Evolutionary conservation across 108 stramenopile genomes (phyloP).

Genomic region (Fragilariopsis cylindrus): DNA sequence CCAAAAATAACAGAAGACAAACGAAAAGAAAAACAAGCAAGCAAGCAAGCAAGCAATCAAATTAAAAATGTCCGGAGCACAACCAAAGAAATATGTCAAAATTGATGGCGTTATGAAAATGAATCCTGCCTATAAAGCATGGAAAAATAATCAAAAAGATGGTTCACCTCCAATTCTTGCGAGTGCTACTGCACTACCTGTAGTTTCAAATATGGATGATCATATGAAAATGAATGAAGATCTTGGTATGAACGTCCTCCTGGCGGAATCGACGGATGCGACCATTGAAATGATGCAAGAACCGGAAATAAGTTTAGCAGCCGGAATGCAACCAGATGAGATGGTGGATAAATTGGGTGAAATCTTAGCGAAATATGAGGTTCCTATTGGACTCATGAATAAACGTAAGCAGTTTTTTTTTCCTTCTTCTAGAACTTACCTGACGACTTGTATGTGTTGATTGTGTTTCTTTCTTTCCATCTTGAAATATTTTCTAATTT

Average conservation of each 20-base stretch:
- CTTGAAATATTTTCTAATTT: neutral
- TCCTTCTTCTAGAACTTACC: neutral
- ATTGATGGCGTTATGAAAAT: slow-evolving; percentile 59
- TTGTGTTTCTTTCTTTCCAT: neutral
- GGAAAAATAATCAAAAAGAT: slow-evolving; percentile 38
- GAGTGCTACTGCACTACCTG: slow-evolving; percentile 28
- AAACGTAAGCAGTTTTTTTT: slow-evolving; percentile 11
- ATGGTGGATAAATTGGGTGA: slow-evolving; percentile 48
- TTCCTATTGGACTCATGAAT: slow-evolving; percentile 58
- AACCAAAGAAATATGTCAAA: slow-evolving; percentile 55
- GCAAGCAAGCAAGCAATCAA: neutral
- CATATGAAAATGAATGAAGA: slow-evolving; percentile 39
- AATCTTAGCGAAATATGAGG: slow-evolving; percentile 52
- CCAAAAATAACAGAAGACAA: neutral
- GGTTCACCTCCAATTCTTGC: slow-evolving; percentile 18
- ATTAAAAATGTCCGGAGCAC: slow-evolving; percentile 5
- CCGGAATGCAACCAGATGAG: slow-evolving; percentile 43
- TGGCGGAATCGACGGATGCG: slow-evolving; percentile 46
- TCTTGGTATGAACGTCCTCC: slow-evolving; percentile 39
- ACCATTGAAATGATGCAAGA: slow-evolving; percentile 62
- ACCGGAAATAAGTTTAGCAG: slow-evolving; percentile 46
- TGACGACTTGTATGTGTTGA: neutral
- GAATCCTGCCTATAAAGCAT: slow-evolving; percentile 52
- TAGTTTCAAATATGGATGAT: slow-evolving; percentile 50
- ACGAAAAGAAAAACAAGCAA: slow-evolving; percentile 7